Percentiles rank a stretch among this genome's conserved stretches.
phyloP scores from a whole-genome alignment of 345 rosid genomes.

The Brassica juncea region DNA sequence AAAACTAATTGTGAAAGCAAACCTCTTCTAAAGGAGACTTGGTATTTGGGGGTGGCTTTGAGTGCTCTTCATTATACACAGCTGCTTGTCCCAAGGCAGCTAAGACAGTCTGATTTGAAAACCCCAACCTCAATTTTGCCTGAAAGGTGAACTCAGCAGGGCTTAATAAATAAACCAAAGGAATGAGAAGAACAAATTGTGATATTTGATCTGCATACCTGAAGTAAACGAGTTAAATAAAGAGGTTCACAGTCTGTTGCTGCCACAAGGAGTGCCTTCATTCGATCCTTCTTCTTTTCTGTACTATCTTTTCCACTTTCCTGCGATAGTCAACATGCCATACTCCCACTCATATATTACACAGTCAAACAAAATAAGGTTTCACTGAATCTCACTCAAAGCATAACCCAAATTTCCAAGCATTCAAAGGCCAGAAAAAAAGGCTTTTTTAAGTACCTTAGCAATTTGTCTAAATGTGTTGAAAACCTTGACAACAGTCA shows the following conservation, averaged over 20 bases:
- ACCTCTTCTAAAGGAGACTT: constrained; percentile 92
- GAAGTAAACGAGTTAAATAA: constrained; percentile 88
- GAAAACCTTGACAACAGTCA: constrained; percentile 83
- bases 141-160: constrained; percentile 37
- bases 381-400: constrained; percentile 8
- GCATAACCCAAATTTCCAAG: neutral
- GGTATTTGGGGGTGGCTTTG: constrained; percentile 60
- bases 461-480: constrained; percentile 77
- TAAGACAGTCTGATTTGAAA: constrained; percentile 85
- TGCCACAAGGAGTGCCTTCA: constrained; percentile 93
- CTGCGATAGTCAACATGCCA: constrained; percentile 45
- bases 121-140: constrained; percentile 78
- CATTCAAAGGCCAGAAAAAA: constrained; percentile 6
- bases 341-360: neutral
- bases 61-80: constrained; percentile 67
- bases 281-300: constrained; percentile 88
- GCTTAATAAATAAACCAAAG: constrained; percentile 10
- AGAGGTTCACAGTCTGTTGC: constrained; percentile 95
- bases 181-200: neutral
- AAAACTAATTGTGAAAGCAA: constrained; percentile 30
- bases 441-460: constrained; percentile 51
- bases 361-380: neutral
- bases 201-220: constrained; percentile 74
- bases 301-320: constrained; percentile 95
- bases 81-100: constrained; percentile 95